These are phyloP conservation scores for Yamadazyma songkhlaensis DNA, from an alignment of 1,139 yeast genomes.

Conservation along the genomic window DNA sequence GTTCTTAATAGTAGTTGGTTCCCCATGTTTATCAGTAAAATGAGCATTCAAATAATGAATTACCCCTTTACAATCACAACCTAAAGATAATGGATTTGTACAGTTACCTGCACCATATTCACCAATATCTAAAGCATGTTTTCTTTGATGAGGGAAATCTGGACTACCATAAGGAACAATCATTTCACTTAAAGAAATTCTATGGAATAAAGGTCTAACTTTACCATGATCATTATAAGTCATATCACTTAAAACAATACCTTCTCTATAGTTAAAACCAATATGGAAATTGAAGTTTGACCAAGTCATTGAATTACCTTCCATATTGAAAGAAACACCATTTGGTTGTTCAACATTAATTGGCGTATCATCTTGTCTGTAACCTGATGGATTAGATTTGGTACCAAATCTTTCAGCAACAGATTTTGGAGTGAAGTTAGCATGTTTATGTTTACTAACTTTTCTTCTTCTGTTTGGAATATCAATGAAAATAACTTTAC, in stretches of 20 bases:
- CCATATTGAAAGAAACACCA: slow-evolving; percentile 73
- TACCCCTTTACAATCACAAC: slow-evolving; percentile 84
- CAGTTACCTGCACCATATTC: slow-evolving; percentile 86
- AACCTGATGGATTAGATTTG: slow-evolving; percentile 47
- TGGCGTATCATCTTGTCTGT: slow-evolving; percentile 60
- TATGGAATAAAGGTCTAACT: slow-evolving; percentile 69
- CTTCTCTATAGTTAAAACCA: slow-evolving; percentile 84
- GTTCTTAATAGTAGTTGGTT: slow-evolving; percentile 66
- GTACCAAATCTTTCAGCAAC: slow-evolving; percentile 58
- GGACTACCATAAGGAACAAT: slow-evolving; percentile 84
- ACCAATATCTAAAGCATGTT: slow-evolving; percentile 83
- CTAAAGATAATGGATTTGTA: slow-evolving; percentile 74
- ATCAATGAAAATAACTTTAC: slow-evolving; percentile 69
- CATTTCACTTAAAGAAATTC: slow-evolving; percentile 79
- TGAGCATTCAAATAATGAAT: slow-evolving; percentile 79
- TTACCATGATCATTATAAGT: slow-evolving; percentile 71
- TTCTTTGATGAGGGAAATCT: slow-evolving; percentile 76
- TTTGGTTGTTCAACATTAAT: slow-evolving; percentile 74
- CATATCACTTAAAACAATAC: slow-evolving; percentile 74
- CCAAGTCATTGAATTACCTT: slow-evolving; percentile 71
- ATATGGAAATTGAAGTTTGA: slow-evolving; percentile 72
- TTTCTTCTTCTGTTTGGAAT: slow-evolving; percentile 74
- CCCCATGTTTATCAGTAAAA: slow-evolving; percentile 64
- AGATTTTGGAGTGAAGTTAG: slow-evolving; percentile 67
- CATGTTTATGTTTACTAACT: slow-evolving; percentile 62